Conservation (phyloP, 2,329 filamentous ascomycete genomes). For the Colletotrichum truncatum region DNA sequence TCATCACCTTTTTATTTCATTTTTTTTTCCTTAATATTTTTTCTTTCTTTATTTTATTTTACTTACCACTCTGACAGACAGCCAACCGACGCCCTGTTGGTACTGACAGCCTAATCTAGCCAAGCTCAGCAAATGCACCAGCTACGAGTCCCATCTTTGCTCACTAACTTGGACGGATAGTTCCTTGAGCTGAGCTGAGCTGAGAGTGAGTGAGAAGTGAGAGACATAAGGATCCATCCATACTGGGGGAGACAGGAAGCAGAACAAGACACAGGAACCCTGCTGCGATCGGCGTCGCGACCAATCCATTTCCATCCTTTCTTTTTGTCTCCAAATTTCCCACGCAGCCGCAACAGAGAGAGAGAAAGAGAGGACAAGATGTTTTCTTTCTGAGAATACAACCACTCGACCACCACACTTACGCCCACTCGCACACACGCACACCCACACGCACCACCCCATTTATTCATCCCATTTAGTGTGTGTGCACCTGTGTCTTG, state of each 20-base stretch:
- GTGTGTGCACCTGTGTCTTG: too few relatives aligned
- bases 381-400: constrained; percentile 22
- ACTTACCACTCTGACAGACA: too few relatives aligned
- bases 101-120: too few relatives aligned
- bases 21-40: too few relatives aligned
- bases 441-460: not conserved
- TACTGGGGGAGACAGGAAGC: not conserved
- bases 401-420: not conserved
- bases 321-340: constrained; percentile 30
- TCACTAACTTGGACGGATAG: too few relatives aligned
- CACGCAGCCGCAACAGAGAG: constrained; percentile 9
- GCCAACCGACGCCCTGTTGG: too few relatives aligned
- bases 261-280: not conserved
- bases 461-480: too few relatives aligned
- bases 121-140: too few relatives aligned
- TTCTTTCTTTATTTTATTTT: too few relatives aligned
- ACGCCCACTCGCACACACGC: not conserved
- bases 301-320: constrained; percentile 29
- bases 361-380: constrained; percentile 29
- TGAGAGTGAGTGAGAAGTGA: not conserved
- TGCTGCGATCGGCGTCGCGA: constrained; percentile 24
- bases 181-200: too few relatives aligned
- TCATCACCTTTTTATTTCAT: too few relatives aligned
- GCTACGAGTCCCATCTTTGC: too few relatives aligned
- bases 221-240: not conserved